These are phyloP conservation scores for Acer yangbiense DNA, from an alignment of 345 rosid species.

Conservation along the genomic window DNA sequence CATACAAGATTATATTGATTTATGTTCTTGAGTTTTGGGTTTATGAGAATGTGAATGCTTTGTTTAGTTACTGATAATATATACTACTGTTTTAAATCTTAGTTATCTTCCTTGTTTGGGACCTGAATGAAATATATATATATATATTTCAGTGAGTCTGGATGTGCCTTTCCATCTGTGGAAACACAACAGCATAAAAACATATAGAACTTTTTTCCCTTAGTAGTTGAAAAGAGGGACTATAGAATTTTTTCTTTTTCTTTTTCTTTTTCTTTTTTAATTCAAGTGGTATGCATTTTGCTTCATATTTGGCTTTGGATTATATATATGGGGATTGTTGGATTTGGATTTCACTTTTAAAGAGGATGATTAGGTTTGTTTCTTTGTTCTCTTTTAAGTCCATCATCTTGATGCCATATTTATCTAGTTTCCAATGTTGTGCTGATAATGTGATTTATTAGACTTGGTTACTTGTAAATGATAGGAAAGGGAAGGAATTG, in stretches of 20 bases:
- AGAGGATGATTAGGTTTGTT: conserved; percentile 13
- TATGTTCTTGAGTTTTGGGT: background rate
- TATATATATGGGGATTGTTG: background rate
- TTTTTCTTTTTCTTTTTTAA: background rate
- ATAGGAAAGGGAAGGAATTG: background rate
- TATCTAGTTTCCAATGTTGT: conserved; percentile 5
- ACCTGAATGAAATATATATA: conserved; percentile 10
- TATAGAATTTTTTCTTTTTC: background rate
- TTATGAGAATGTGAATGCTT: conserved; percentile 10
- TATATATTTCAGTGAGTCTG: too few species aligned
- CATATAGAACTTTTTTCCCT: too few species aligned
- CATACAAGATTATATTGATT: conserved; percentile 1
- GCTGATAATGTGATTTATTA: background rate
- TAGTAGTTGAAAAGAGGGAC: background rate
- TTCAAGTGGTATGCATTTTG: background rate
- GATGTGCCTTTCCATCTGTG: background rate
- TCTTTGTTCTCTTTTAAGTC: background rate
- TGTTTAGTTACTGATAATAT: conserved; percentile 21
- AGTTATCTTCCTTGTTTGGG: conserved; percentile 15
- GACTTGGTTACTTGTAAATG: background rate
- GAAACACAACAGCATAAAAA: too few species aligned
- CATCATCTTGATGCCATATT: background rate
- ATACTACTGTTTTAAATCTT: conserved; percentile 9
- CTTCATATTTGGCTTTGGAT: background rate
- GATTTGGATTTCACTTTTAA: background rate